These are phyloP conservation scores for Triticum monococcum DNA, from an alignment of 176 grass and related monocot genomes.

Conservation along the genomic window DNA sequence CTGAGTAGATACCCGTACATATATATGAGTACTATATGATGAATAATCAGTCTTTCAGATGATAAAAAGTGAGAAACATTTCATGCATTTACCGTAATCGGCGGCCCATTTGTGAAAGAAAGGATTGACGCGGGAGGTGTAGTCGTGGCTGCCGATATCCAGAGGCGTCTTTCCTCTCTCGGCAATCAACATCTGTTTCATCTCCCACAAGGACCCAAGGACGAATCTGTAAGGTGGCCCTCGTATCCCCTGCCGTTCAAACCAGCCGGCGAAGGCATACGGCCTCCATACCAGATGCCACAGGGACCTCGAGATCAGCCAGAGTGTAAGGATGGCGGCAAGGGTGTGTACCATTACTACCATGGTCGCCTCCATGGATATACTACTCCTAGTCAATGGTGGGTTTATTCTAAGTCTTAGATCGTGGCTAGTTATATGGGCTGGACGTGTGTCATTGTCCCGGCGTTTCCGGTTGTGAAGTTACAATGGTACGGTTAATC, in stretches of 20 bases:
- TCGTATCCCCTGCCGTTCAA: constrained; percentile 38
- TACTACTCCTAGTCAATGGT: not conserved
- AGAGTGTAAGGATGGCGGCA: too few relatives aligned
- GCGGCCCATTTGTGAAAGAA: constrained; percentile 43
- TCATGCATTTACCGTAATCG: constrained; percentile 33
- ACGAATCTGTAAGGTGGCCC: constrained; percentile 42
- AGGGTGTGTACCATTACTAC: not conserved
- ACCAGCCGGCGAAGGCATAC: not conserved
- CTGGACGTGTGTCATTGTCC: not conserved
- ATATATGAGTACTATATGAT: too few relatives aligned
- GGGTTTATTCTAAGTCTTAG: too few relatives aligned
- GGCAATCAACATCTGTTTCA: constrained; percentile 25
- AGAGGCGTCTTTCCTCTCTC: constrained; percentile 10
- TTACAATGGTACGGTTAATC: not conserved
- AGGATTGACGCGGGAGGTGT: constrained; percentile 27
- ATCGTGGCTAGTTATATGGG: too few relatives aligned
- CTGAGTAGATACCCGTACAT: not conserved
- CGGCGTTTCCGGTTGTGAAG: not conserved
- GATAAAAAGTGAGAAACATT: not conserved
- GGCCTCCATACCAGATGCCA: constrained; percentile 44
- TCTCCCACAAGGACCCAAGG: constrained; percentile 38
- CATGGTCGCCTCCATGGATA: not conserved
- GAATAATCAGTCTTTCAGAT: not conserved
- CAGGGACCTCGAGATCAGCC: not conserved
- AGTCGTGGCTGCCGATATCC: constrained; percentile 38